Evolutionary conservation across 2,329 filamentous ascomycete species (phyloP).

Genomic region (Hypoxylon sp.): DNA sequence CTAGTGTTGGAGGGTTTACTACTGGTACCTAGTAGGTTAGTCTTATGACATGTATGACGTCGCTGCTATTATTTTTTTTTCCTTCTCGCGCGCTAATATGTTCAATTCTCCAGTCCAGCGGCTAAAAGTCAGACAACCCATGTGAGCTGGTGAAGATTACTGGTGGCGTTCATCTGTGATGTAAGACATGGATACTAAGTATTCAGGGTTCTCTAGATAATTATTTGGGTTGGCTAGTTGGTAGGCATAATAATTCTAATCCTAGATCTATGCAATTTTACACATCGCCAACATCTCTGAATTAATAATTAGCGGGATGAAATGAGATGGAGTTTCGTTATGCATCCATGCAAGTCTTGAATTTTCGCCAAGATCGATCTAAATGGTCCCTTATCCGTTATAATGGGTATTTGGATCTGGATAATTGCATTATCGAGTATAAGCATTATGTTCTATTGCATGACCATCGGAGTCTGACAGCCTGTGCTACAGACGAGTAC

Average conservation of each 20-base stretch:
- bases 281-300: constrained; percentile 3
- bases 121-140: no score
- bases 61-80: no score
- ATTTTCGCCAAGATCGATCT: constrained; percentile 21
- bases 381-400: constrained; percentile 7
- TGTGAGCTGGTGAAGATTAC: constrained; percentile 1
- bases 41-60: no score
- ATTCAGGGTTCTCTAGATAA: no score
- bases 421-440: constrained; percentile 9
- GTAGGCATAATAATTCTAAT: not conserved
- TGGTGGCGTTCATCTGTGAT: not conserved
- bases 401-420: not conserved
- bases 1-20: not conserved
- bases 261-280: not conserved
- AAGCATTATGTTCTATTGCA: not conserved
- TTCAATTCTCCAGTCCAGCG: no score
- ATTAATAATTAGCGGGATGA: constrained; percentile 1
- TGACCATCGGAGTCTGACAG: no score
- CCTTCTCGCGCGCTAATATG: no score
- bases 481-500: no score
- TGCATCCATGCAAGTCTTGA: constrained; percentile 11
- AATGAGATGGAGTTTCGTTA: constrained; percentile 9
- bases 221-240: no score
- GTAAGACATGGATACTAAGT: not conserved
- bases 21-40: no score